Conservation (phyloP, 495 filamentous ascomycete species). For the Xylaria nigripes region DNA sequence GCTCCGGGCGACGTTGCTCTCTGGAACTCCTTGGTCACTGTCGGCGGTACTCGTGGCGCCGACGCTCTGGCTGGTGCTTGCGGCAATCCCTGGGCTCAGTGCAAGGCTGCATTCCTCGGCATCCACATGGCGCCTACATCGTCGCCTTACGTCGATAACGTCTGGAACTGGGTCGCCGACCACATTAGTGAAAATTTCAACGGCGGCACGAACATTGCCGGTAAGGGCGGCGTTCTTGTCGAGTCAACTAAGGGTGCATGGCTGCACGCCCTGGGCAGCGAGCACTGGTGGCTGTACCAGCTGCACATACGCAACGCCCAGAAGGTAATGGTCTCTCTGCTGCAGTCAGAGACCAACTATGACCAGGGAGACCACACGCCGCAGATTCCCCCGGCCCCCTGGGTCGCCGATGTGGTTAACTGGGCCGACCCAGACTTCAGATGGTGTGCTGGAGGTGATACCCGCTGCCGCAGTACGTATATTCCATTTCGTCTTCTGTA, state of each 20-base stretch:
- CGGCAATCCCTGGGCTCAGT: slow-evolving; percentile 33
- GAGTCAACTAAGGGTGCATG: slow-evolving; percentile 52
- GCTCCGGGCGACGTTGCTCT: slow-evolving; percentile 50
- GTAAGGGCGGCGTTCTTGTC: slow-evolving; percentile 46
- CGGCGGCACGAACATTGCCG: slow-evolving; percentile 36
- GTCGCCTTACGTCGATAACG: slow-evolving; percentile 57
- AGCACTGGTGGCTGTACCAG: slow-evolving; percentile 71
- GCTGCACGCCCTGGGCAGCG: slow-evolving; percentile 60
- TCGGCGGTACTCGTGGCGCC: slow-evolving; percentile 51
- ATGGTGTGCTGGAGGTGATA: slow-evolving; percentile 29
- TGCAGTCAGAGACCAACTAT: slow-evolving; percentile 88
- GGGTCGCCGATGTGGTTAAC: slow-evolving; percentile 33
- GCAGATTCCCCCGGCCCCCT: slow-evolving; percentile 40
- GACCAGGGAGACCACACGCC: slow-evolving; percentile 69
- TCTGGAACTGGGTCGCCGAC: slow-evolving; percentile 66
- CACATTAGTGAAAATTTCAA: slow-evolving; percentile 57
- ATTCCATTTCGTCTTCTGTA: neutral
- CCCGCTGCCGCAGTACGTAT: slow-evolving; percentile 31
- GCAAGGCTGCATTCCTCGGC: slow-evolving; percentile 54
- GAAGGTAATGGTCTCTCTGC: slow-evolving; percentile 68
- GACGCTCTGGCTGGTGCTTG: slow-evolving; percentile 31
- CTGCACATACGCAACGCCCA: slow-evolving; percentile 63
- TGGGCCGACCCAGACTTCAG: slow-evolving; percentile 51
- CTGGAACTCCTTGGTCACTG: slow-evolving; percentile 53
- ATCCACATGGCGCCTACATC: slow-evolving; percentile 56